Evolutionary conservation across 2,329 filamentous ascomycete species (phyloP).

Genomic region (Neospermospora avenae): DNA sequence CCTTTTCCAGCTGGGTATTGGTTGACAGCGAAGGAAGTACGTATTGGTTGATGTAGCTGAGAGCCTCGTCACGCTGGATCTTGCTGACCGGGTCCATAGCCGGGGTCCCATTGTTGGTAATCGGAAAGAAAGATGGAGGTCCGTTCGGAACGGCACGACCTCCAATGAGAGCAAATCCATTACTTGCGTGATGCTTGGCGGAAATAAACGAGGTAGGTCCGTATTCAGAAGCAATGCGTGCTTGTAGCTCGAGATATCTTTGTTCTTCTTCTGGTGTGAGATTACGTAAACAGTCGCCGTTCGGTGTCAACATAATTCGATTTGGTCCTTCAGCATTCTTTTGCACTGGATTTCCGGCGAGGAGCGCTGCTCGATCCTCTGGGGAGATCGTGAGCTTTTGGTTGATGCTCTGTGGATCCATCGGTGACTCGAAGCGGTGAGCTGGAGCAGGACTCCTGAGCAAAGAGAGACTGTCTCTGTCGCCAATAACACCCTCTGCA

Average conservation of each 20-base stretch:
- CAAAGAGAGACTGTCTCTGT: conserved; percentile 40
- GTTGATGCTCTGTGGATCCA: conserved; percentile 26
- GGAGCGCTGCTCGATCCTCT: conserved; percentile 53
- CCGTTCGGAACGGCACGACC: conserved; percentile 64
- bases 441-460: conserved; percentile 39
- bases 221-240: conserved; percentile 49
- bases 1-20: conserved; percentile 36
- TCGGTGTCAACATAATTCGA: conserved; percentile 70
- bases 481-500: conserved; percentile 35
- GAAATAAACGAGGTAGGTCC: conserved; percentile 55
- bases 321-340: conserved; percentile 59
- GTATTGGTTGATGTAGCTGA: conserved; percentile 68
- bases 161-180: conserved; percentile 60
- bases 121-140: conserved; percentile 58
- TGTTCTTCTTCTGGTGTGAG: conserved; percentile 67
- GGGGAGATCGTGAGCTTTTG: conserved; percentile 47
- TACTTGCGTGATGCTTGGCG: conserved; percentile 51
- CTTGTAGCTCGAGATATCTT: conserved; percentile 67
- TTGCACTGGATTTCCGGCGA: conserved; percentile 55
- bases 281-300: conserved; percentile 73
- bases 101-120: conserved; percentile 32
- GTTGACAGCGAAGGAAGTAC: conserved; percentile 49
- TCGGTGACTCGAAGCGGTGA: conserved; percentile 35
- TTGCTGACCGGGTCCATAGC: conserved; percentile 59
- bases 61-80: conserved; percentile 63